phyloP scores from a whole-genome alignment of 805 yeast genomes.

The Alloascoidea africana region DNA sequence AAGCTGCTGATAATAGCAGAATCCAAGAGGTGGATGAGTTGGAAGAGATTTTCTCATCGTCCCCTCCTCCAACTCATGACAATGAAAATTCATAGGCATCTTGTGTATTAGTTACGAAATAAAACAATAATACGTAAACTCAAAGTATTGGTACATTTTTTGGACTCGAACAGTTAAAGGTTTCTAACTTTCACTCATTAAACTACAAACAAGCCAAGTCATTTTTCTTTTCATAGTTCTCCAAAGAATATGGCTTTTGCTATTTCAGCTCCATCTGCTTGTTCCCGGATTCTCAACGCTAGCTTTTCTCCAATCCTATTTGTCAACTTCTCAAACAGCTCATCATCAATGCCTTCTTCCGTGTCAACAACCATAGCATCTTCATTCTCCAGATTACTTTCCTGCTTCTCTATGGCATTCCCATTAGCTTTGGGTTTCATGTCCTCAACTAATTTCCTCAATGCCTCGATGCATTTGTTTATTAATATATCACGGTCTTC shows the following conservation, averaged over 20 bases:
- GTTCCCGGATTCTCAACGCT: conserved; percentile 30
- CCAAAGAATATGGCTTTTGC: conserved; percentile 63
- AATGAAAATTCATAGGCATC: too few relatives aligned
- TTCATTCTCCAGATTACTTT: conserved; percentile 7
- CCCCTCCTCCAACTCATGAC: too few relatives aligned
- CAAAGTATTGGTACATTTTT: too few relatives aligned
- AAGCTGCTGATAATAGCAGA: neutral
- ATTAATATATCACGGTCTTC: conserved; percentile 34
- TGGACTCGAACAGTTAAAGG: too few relatives aligned
- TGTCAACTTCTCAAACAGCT: conserved; percentile 24
- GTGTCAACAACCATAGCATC: conserved; percentile 13
- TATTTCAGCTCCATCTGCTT: conserved; percentile 32
- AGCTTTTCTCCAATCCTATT: conserved; percentile 49
- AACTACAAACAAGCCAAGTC: too few relatives aligned
- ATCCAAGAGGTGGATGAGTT: neutral
- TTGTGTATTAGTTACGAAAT: too few relatives aligned
- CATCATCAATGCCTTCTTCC: conserved; percentile 17
- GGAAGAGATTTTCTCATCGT: conserved; percentile 1
- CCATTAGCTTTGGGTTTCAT: conserved; percentile 5
- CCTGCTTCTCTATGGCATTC: conserved; percentile 10
- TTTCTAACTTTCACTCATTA: too few relatives aligned
- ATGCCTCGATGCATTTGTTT: conserved; percentile 36
- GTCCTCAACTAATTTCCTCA: conserved; percentile 28
- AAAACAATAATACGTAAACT: too few relatives aligned
- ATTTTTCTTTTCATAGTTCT: conserved; percentile 19